phyloP scores from a whole-genome alignment of 495 filamentous ascomycete species.

The Cryomyces minteri region DNA sequence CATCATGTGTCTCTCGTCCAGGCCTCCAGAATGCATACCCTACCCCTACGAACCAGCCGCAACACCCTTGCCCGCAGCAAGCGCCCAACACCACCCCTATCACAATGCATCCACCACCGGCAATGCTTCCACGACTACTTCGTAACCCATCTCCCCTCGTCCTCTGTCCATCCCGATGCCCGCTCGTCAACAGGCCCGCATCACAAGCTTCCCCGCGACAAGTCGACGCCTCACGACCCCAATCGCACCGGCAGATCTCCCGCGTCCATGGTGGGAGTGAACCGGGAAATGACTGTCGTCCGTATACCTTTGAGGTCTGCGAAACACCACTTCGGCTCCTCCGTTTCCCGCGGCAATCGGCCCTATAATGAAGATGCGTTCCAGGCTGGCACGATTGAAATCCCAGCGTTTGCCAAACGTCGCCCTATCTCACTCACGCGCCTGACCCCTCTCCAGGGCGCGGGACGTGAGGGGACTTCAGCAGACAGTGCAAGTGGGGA shows the following conservation, averaged over 20 bases:
- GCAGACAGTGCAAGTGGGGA: conserved; percentile 67
- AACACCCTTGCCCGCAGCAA: too few species aligned
- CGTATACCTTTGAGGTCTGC: conserved; percentile 88
- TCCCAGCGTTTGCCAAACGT: conserved; percentile 81
- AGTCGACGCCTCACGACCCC: conserved; percentile 60
- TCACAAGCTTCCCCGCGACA: conserved; percentile 70
- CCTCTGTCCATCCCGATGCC: conserved; percentile 81
- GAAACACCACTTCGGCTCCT: conserved; percentile 86
- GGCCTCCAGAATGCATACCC: too few species aligned
- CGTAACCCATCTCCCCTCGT: conserved; percentile 84
- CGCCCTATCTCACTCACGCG: conserved; percentile 49
- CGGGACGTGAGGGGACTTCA: conserved; percentile 28
- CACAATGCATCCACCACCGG: conserved; percentile 8
- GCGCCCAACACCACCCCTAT: not conserved
- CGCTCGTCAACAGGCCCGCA: conserved; percentile 39
- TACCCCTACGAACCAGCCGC: too few species aligned
- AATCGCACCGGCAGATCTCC: conserved; percentile 28
- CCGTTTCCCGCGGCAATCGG: conserved; percentile 59
- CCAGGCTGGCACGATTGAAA: conserved; percentile 82
- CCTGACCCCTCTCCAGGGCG: conserved; percentile 2
- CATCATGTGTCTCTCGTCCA: too few species aligned
- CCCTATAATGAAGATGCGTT: conserved; percentile 85
- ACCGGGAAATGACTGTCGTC: conserved; percentile 81
- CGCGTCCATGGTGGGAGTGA: conserved; percentile 13
- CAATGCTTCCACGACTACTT: conserved; percentile 89